Evolutionary conservation across 2,329 filamentous ascomycete species (phyloP).

Genomic region (Chrysoporthe deuterocubensis): DNA sequence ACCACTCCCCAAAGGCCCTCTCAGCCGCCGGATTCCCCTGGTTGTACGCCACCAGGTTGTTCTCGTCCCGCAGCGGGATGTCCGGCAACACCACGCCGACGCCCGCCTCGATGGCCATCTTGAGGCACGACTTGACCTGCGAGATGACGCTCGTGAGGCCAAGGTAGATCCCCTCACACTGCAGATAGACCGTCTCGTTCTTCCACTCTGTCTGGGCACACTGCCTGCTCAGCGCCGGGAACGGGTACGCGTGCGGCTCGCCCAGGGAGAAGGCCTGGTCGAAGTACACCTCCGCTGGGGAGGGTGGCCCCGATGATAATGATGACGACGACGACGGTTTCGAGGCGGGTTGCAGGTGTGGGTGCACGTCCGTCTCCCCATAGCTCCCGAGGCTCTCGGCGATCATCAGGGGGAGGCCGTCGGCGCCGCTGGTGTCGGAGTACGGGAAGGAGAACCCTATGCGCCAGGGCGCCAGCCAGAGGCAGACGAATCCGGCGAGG

Average conservation of each 20-base stretch:
- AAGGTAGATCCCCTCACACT: conserved; percentile 39
- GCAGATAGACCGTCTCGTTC: conserved; percentile 33
- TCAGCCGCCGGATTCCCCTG: conserved; percentile 38
- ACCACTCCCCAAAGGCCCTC: conserved; percentile 41
- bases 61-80: conserved; percentile 40
- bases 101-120: conserved; percentile 41
- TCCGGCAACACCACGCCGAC: conserved; percentile 37
- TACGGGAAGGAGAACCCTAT: background rate
- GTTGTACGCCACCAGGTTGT: conserved; percentile 39
- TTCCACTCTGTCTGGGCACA: conserved; percentile 36
- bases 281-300: conserved; percentile 30
- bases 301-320: no score
- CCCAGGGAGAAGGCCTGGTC: conserved; percentile 34
- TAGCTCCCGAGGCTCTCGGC: conserved; percentile 12
- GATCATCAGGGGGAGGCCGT: background rate
- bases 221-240: conserved; percentile 29
- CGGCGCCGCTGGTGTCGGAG: background rate
- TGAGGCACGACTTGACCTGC: conserved; percentile 41
- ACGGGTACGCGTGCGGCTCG: conserved; percentile 28
- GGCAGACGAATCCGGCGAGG: background rate
- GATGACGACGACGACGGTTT: background rate
- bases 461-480: background rate
- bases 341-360: background rate
- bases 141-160: conserved; percentile 41
- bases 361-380: conserved; percentile 4